Evolutionary conservation across 169 alveolate species (phyloP), one percentile per base, ranked within the genome.

Genomic region (Cardiosporidium cionae): DNA sequence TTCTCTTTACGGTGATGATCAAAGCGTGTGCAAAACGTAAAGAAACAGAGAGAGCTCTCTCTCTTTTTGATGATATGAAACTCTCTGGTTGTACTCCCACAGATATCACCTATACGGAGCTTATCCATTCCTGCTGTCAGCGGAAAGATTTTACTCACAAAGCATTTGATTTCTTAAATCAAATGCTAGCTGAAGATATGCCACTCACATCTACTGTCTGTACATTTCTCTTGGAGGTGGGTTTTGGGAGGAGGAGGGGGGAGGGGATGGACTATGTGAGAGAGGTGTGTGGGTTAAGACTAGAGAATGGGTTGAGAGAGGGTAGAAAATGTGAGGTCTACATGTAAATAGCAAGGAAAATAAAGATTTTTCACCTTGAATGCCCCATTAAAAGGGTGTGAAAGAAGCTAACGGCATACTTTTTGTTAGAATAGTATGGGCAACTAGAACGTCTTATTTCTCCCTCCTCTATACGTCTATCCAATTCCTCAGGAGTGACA

Each of bases 1-100:
- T 83, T 3, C 72, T 90, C 16, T 88, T 87, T 58, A 87, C 93
- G n/a, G 87, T 82, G 27, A 87, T 90, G 94, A 88, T 90, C 53
- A 90, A 87, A 54, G 64, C 64, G 0, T 36, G 64, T 22, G 74
- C 74, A 0, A 31, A 3, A 4, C 2, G 65, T 0, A 27, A 68
- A 5, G 92, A 90, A 54, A 91, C 92, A 0, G 93, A 90, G 58
- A 84, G 84, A 65, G 93, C 94, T 6, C 65, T 88, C 70, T 80
- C 74, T 29, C 34, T 85, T 64, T 85, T 86, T 69, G 91, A 89
- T 36, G 90, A 87, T 82, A 78, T 91, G 89, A 65, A 87, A 5
- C 68, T 76, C 22, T 32, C 53, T 37, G 79, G 83, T 37, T 25
- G 25, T n/a, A 70, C 69, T 32, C 90, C 93, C 9, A 87, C 94